Percentiles rank a stretch among this genome's conserved stretches.
Evolutionary conservation across 805 yeast genomes (phyloP).

Genomic region (Blastobotrys chiropterorum): DNA sequence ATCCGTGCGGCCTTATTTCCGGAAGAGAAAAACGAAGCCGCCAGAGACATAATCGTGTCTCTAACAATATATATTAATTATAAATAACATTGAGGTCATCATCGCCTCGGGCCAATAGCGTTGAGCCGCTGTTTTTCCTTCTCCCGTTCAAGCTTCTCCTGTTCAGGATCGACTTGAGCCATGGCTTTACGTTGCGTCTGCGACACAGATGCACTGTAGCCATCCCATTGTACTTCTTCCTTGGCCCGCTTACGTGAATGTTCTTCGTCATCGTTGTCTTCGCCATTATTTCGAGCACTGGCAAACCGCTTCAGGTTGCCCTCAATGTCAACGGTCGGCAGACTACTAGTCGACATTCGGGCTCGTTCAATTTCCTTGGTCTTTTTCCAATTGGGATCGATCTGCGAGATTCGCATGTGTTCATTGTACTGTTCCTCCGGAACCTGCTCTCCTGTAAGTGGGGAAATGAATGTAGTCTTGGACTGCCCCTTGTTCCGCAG

Average conservation of each 20-base stretch:
- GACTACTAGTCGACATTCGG: conserved; percentile 30
- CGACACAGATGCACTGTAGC: conserved; percentile 12
- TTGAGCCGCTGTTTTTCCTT: conserved; percentile 11
- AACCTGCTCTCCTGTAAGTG: conserved; percentile 66
- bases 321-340: conserved; percentile 31
- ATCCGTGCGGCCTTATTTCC: too few species aligned
- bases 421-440: conserved; percentile 60
- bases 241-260: too few species aligned
- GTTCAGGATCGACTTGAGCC: conserved; percentile 12
- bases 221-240: conserved; percentile 8
- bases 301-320: conserved; percentile 34
- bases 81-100: neutral
- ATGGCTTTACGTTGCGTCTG: conserved; percentile 14
- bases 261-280: conserved; percentile 20
- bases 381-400: conserved; percentile 73
- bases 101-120: conserved; percentile 9
- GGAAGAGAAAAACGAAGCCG: too few species aligned
- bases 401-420: conserved; percentile 60
- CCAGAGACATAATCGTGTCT: too few species aligned
- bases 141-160: conserved; percentile 11
- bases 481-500: conserved; percentile 29
- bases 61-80: neutral
- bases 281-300: conserved; percentile 26
- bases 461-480: conserved; percentile 54
- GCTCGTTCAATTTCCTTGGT: conserved; percentile 42